A percentile compares a stretch with the other conserved stretches of the same genome.
Conservation (phyloP, 345 rosid genomes). For the Hibiscus trionum region DNA sequence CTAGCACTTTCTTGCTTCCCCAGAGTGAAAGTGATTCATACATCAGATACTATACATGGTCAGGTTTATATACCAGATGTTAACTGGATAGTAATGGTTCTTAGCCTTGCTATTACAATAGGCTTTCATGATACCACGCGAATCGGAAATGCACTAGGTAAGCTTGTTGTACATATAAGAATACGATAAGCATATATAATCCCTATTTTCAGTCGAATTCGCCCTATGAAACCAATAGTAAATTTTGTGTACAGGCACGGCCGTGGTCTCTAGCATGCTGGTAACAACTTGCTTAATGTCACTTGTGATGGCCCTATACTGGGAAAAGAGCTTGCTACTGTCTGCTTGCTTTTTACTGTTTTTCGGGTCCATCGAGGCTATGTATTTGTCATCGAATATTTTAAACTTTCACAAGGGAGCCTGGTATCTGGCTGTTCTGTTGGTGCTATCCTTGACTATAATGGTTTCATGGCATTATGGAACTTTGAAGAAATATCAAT, state of each 20-base stretch:
- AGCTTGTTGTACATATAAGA: neutral
- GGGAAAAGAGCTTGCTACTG: constrained; percentile 37
- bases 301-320: constrained; percentile 41
- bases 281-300: constrained; percentile 64
- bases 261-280: constrained; percentile 44
- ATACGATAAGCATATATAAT: neutral
- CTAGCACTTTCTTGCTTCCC: constrained; percentile 54
- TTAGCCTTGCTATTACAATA: constrained; percentile 40
- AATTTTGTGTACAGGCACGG: constrained; percentile 33
- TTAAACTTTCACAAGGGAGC: constrained; percentile 45
- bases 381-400: constrained; percentile 35
- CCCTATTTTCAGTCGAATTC: neutral
- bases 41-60: constrained; percentile 42
- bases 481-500: constrained; percentile 46
- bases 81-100: constrained; percentile 55
- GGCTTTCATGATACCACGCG: constrained; percentile 31
- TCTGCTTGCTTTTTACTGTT: constrained; percentile 38
- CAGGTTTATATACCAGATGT: constrained; percentile 57
- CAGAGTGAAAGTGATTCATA: constrained; percentile 50
- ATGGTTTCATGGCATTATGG: constrained; percentile 63
- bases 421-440: constrained; percentile 39
- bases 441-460: constrained; percentile 27
- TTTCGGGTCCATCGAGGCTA: constrained; percentile 42
- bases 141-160: constrained; percentile 51
- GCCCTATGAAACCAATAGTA: neutral